phyloP scores from a whole-genome alignment of 495 filamentous ascomycete genomes.

The Rusavskia elegans region DNA sequence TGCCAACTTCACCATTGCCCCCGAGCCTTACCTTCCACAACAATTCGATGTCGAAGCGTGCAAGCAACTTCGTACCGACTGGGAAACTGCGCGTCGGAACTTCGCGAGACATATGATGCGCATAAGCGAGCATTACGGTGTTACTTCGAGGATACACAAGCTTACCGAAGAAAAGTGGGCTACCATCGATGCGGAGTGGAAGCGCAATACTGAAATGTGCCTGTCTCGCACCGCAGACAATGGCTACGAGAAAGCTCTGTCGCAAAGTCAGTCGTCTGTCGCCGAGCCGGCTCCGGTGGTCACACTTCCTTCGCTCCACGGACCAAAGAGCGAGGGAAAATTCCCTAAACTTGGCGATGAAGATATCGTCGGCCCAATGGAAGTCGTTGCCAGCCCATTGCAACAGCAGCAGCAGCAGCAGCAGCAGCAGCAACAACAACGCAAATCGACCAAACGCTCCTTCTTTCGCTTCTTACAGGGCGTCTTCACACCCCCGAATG shows the following conservation, averaged over 20 bases:
- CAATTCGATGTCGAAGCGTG: conserved; percentile 41
- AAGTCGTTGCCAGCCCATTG: conserved; percentile 34
- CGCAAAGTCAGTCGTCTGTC: conserved; percentile 11
- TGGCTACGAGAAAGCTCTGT: not conserved
- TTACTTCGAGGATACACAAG: conserved; percentile 66
- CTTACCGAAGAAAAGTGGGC: conserved; percentile 78
- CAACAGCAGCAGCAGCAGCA: conserved; percentile 23
- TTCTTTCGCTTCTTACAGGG: conserved; percentile 32
- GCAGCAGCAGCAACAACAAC: conserved; percentile 20
- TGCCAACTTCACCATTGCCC: conserved; percentile 79
- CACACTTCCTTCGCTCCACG: conserved; percentile 44
- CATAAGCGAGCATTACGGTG: conserved; percentile 73
- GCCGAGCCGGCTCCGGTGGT: conserved; percentile 25
- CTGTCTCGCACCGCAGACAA: conserved; percentile 30
- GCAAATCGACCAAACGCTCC: conserved; percentile 24
- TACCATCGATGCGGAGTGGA: conserved; percentile 57
- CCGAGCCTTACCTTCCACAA: conserved; percentile 61
- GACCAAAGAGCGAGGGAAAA: conserved; percentile 55
- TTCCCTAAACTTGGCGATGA: conserved; percentile 78
- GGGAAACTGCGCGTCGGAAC: conserved; percentile 65
- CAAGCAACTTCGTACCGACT: conserved; percentile 53
- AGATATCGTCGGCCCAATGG: conserved; percentile 89
- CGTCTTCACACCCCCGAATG: not conserved
- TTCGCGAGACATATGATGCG: conserved; percentile 73
- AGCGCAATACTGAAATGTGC: conserved; percentile 41